Base-by-base conservation (phyloP, 768 basidiomycete species). In the Phanerodontia chrysosporium region DNA sequence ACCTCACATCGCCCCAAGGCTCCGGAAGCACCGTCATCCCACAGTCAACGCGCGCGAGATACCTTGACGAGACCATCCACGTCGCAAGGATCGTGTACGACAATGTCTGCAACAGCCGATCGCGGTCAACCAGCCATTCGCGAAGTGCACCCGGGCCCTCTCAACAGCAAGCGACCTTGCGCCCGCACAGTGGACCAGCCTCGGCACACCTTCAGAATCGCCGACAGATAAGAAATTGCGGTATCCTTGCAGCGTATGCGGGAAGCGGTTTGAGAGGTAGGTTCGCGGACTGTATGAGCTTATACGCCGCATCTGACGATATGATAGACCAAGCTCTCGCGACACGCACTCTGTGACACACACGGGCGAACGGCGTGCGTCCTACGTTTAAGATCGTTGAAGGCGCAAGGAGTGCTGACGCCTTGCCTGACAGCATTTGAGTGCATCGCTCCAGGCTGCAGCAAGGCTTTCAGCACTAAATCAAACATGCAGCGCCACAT, bases 401-500 rank as follows among this genome's bases (percentile, higher is more conserved):
- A 30, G n/a, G 9, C n/a, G 21, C 14, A 25, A 4, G 21, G 16
- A 18, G 21, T 16, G 30, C 49, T 28, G 22, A 49, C 25, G n/a
- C 6, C 18, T 14, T 30, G 30, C 8, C 12, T 18, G 7, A 22
- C 51, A 60, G 59, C 59, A 13, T 44, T 36, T 36, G 48, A 49
- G 6, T 60, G 59, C 28, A 29, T 27, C 4, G 22, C 28, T 32
- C 53, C 16, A 10, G 59, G 46, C 2, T 60, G 59, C 28, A 9
- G 5, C 10, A 60, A 44, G 24, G 4, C 14, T 16, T 60, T 60
- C 29, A 60, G 53, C 48, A 51, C 53, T 16, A 60, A 39, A 36
- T 60, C 59, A 22, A 60, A 60, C 46, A 60, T 60, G 59, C 59
- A 55, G 44, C 46, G 59, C 13, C 59, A 60, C 48, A 10, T 48